phyloP scores from a whole-genome alignment of 352 stramenopile genomes.

The Globisporangium carolinianum region DNA sequence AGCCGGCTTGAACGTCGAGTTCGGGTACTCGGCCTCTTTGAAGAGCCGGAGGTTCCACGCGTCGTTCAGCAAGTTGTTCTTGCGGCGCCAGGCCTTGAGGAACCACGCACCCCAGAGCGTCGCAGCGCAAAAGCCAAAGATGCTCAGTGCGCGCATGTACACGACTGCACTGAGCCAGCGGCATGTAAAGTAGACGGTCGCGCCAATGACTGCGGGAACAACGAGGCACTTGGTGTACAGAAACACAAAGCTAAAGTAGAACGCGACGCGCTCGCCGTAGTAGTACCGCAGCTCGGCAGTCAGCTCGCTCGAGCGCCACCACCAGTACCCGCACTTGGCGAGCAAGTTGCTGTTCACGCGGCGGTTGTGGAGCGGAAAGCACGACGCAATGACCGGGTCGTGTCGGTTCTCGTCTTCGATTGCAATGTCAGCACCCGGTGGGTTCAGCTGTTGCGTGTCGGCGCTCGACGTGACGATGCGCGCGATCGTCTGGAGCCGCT shows the following conservation, averaged over 20 bases:
- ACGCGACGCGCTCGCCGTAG: constrained; percentile 79
- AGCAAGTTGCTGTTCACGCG: constrained; percentile 65
- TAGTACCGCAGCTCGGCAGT: constrained; percentile 81
- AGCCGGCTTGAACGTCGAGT: constrained; percentile 67
- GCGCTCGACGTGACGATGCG: constrained; percentile 81
- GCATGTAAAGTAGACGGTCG: constrained; percentile 57
- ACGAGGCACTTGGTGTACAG: constrained; percentile 79
- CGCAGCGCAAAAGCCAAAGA: constrained; percentile 72
- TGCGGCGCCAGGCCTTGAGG: constrained; percentile 67
- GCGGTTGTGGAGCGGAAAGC: constrained; percentile 82
- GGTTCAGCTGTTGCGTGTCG: constrained; percentile 65
- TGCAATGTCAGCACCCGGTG: constrained; percentile 67
- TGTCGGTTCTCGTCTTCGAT: constrained; percentile 73
- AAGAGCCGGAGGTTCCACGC: constrained; percentile 80
- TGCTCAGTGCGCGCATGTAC: constrained; percentile 75
- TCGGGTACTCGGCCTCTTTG: constrained; percentile 84
- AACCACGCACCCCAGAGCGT: constrained; percentile 76
- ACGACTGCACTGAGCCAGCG: constrained; percentile 61
- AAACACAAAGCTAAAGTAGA: constrained; percentile 85
- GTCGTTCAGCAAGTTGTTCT: constrained; percentile 79
- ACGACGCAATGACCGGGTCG: constrained; percentile 68
- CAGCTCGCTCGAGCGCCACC: constrained; percentile 72
- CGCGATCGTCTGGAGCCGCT: constrained; percentile 79
- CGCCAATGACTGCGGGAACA: constrained; percentile 49
- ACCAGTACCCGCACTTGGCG: constrained; percentile 66